Evolutionary conservation across 345 rosid genomes (phyloP).

Genomic region (Cardamine chenopodiifolia): DNA sequence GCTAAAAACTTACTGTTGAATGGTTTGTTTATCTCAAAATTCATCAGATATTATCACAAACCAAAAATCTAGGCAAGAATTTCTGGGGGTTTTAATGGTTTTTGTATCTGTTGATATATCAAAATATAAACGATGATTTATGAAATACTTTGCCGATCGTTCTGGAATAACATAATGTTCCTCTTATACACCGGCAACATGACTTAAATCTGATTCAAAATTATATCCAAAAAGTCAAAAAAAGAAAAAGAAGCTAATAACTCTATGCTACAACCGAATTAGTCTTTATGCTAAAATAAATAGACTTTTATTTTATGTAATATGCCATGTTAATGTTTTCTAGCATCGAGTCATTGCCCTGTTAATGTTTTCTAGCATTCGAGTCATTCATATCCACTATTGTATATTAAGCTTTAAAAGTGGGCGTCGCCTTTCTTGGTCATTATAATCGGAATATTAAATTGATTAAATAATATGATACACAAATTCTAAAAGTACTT

Average conservation of each 20-base stretch:
- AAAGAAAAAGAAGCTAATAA: neutral
- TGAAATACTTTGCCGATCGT: neutral
- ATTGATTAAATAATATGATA: slow-evolving; percentile 13
- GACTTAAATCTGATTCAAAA: slow-evolving; percentile 36
- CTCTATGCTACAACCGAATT: neutral
- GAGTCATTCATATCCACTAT: slow-evolving; percentile 17
- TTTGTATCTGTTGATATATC: too few species aligned
- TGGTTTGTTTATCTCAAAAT: too few species aligned
- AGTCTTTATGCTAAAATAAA: slow-evolving; percentile 9
- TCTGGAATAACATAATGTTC: slow-evolving; percentile 19
- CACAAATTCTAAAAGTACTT: slow-evolving; percentile 29
- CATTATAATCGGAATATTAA: neutral
- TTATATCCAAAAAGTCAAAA: slow-evolving; percentile 22
- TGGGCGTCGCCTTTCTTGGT: slow-evolving; percentile 5
- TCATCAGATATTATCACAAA: too few species aligned
- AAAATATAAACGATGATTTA: too few species aligned
- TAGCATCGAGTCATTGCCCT: slow-evolving; percentile 15
- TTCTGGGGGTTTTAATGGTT: too few species aligned
- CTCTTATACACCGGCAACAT: slow-evolving; percentile 35
- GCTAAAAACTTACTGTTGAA: too few species aligned
- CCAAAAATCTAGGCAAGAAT: too few species aligned
- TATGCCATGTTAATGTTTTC: neutral
- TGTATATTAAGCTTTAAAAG: slow-evolving; percentile 13
- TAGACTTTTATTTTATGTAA: slow-evolving; percentile 3
- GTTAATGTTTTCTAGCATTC: neutral